Evolutionary conservation across 805 yeast genomes (phyloP).

Genomic region (Lachancea lanzarotensis): DNA sequence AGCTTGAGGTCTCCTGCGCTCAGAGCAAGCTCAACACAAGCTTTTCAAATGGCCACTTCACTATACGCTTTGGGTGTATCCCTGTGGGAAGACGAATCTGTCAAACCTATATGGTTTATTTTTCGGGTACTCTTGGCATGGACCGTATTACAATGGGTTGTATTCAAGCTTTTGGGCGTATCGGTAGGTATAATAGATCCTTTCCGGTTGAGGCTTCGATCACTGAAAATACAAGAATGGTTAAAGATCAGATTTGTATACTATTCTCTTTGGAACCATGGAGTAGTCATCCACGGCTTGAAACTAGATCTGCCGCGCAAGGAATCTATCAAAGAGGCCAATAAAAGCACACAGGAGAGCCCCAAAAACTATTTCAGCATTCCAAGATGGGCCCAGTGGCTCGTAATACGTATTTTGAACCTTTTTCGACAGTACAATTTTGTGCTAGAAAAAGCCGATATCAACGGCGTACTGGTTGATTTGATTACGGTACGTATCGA

Average conservation of each 20-base stretch:
- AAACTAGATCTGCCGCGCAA: not conserved
- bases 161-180: conserved; percentile 5
- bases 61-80: too few relatives aligned
- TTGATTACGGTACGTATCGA: not conserved
- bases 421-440: conserved; percentile 4
- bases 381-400: conserved; percentile 6
- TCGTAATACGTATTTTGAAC: conserved; percentile 1
- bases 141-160: conserved; percentile 1
- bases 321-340: not conserved
- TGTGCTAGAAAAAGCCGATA: conserved; percentile 5
- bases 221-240: conserved; percentile 1
- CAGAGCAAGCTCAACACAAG: not conserved
- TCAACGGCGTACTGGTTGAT: conserved; percentile 3
- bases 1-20: not conserved
- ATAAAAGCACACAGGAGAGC: conserved; percentile 1
- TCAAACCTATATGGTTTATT: not conserved
- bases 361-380: conserved; percentile 4
- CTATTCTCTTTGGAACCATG: conserved; percentile 8
- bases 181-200: conserved; percentile 9
- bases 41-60: not conserved
- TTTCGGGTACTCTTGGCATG: not conserved
- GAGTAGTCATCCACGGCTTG: conserved; percentile 6
- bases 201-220: conserved; percentile 2
- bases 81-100: not conserved
- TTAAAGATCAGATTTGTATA: conserved; percentile 2